Base-by-base conservation (phyloP, 2,329 filamentous ascomycete species). In the Aureobasidium sp. region DNA sequence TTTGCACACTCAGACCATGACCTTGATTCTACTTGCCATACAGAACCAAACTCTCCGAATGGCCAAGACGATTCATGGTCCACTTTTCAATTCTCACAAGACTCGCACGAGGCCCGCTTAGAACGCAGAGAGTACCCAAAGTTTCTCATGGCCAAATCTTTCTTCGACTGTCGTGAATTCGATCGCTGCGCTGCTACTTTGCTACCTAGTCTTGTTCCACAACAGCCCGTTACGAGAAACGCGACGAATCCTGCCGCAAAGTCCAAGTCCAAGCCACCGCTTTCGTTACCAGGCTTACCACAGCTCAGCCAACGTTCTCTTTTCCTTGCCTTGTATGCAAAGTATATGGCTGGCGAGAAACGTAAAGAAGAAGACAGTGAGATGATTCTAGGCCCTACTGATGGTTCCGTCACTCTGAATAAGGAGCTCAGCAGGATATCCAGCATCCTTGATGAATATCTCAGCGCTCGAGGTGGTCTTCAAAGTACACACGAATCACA, bases 351-450 rank as follows among this genome's bases (percentile, higher is more conserved):
- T 0, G 94, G 94, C 1, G 94, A 99, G 79, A 97, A 97, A 79
- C 86, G 90, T 66, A 96, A 93, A 74, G 90, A 96, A 69, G 94
- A 99, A 74, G 93, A 97, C 62, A 91, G 90, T 27, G 94, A 99
- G 76, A 97, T 97, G 89, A 90, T 99, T 55, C 85, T 97, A 75
- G 94, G 94, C 0, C 93, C 94, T 1, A 87, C 92, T 63, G 94
- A 99, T 74, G 86, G 91, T 15, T 91, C 92, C 1, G 86, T 87
- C 36, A 89, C 90, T 1, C 76, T 85, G 63, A 99, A 99, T 73
- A 91, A 91, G 72, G 91, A 97, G 72, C 77, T 99, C 34, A 80
- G 88, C 2, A 81, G 83, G 0, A 84, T 97, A 41, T 86, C 88
- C 25, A 84, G 87, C 7, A 87, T 88, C 36, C 78, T 99, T 36